Base-by-base conservation (phyloP, 2,329 filamentous ascomycete genomes). In the Geosmithia morbida region DNA sequence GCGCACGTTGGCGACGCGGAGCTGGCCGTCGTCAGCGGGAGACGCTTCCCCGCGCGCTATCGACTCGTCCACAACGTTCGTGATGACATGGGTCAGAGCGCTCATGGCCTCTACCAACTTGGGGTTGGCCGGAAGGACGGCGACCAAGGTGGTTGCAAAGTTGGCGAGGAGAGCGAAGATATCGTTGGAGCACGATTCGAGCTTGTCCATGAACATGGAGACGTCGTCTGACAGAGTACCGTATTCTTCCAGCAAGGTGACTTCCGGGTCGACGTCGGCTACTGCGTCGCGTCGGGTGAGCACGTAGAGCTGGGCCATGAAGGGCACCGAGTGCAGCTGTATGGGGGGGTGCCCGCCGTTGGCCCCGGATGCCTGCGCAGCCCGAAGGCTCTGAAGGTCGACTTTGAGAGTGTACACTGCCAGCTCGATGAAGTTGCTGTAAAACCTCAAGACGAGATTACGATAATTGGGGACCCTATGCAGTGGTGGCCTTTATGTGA, bases 331-430 rank as follows among this genome's bases (percentile, higher is more conserved):
- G 22, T 59, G 54, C 19, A 65, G 48, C 7, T 55, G 54, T n/a
- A 37, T 7, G 33, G 57, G 48, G 16, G 41, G n/a, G 40, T 44
- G 26, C 8, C 7, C 7, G 3, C 20, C 22, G 16, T 6, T 22
- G n/a, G 26, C 43, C 2, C n/a, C 8, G 7, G 43, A 30, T n/a
- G 43, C 22, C 16, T 45, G 18, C 10, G 43, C 43, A 11, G 29
- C 26, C 2, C 26, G 43, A 13, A 45, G 22, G 18, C 2, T 45
- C 29, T 45, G 43, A 37, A 62, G 53, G 54, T 82, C 78, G 50
- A 77, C 59, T 14, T 62, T 56, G 46, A 79, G 60, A 49, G 80
- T 72, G 50, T 67, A 68, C 13, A 70, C 72, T 1, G 75, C 63
- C 43, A 82, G 57, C 48, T 60, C 66, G n/a, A 73, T 66, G 51